A percentile compares a stretch with the other conserved stretches of the same genome.
Conservation (phyloP, 2,329 filamentous ascomycete species). For the Akanthomyces lecanii region DNA sequence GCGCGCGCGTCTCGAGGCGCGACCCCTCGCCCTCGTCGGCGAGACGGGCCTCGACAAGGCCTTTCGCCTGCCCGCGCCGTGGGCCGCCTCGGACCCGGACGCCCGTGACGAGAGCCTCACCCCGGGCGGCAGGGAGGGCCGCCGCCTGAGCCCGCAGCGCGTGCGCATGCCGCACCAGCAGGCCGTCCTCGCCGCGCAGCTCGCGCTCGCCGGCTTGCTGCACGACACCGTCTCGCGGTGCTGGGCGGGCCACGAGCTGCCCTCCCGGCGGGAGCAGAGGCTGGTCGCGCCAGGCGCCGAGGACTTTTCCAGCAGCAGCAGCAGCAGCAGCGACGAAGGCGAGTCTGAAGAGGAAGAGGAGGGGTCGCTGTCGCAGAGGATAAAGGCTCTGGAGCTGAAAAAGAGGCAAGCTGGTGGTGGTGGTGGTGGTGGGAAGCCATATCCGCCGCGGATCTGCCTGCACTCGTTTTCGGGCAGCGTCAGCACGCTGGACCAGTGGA, state of each 20-base stretch:
- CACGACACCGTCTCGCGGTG: conserved; percentile 60
- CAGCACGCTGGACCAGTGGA: conserved; percentile 73
- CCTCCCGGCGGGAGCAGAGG: conserved; percentile 56
- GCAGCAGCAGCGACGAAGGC: conserved; percentile 32
- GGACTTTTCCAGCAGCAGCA: conserved; percentile 39
- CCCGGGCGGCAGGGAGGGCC: conserved; percentile 66
- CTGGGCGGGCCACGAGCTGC: conserved; percentile 67
- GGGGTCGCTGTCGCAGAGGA: conserved; percentile 8
- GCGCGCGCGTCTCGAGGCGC: conserved; percentile 47
- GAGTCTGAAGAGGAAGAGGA: conserved; percentile 3
- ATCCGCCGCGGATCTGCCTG: conserved; percentile 83
- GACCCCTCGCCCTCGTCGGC: conserved; percentile 65
- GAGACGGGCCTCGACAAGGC: conserved; percentile 75
- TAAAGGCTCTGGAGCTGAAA: conserved; percentile 18
- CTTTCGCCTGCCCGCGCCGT: conserved; percentile 66
- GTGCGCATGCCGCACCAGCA: conserved; percentile 68
- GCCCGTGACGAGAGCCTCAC: conserved; percentile 45
- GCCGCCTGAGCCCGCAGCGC: conserved; percentile 61
- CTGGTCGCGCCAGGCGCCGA: conserved; percentile 45
- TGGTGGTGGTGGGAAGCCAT: conserved; percentile 49
- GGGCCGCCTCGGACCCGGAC: conserved; percentile 35
- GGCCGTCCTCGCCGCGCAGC: conserved; percentile 60
- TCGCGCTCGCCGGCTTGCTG: conserved; percentile 66
- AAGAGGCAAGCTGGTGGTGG: neutral
- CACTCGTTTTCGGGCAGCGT: conserved; percentile 85